Base-by-base conservation (phyloP, 1,139 yeast species). In the Candida sojae region DNA sequence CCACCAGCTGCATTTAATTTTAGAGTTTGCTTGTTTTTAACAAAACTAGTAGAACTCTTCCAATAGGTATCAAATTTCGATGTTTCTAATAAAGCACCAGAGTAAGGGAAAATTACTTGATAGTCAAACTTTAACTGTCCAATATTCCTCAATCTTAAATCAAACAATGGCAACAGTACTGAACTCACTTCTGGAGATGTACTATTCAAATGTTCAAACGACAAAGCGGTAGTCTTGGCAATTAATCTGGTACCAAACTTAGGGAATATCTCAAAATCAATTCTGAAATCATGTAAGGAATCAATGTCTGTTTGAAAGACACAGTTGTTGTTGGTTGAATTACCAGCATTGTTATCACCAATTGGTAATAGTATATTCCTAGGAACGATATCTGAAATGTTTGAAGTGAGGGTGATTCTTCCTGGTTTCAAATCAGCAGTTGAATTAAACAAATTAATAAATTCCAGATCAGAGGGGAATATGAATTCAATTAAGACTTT, bases 21-120 rank as follows among this genome's bases (percentile, higher is more conserved):
- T 48, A 66, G 57, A 4, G 66, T 58, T 31, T 62, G 62, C 39
- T 60, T 64, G 46, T 64, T 66, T 47, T 71, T 73, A 23, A 71
- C 69, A 47, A 71, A 69, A 42, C 70, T 70, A 4, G 80, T 80
- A 0, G 96, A 88, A 0, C 96, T 85, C 67, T 92, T 93, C 99
- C 99, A 93, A 67, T 93, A 93, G 0, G 98, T 92, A 61, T 92
- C 97, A 62, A 89, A 92, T 68, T 91, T 89, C 5, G 96, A 85
- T 39, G 96, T 88, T 64, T 92, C 98, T 48, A 93, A 72, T 8
- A 96, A 86, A 11, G 76, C 77, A 4, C 97, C 97, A 4, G 86
- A 77, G 65, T 86, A 93, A n/a, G 99, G 98, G 63, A 84, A 84
- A 48, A 93, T 89, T 6, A 93, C 82, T 58, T 90, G 95, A 68